A percentile compares a stretch with the other conserved stretches of the same genome.
Conservation (phyloP, 148 eudicot species). For the Amaranthus palmeri region DNA sequence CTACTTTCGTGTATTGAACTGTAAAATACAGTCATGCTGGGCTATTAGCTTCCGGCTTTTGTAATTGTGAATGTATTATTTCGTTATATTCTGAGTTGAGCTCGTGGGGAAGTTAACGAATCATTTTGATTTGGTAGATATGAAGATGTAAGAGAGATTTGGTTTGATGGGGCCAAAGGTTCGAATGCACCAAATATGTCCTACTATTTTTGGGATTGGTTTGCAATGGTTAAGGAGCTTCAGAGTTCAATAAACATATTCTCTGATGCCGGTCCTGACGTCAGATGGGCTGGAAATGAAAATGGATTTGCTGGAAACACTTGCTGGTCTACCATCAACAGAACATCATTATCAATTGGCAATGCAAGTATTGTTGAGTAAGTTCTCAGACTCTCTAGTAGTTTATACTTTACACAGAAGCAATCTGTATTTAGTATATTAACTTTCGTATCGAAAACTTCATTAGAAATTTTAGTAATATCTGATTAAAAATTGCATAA, state of each 20-base stretch:
- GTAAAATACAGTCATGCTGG: too few relatives aligned
- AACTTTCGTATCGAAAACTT: background rate
- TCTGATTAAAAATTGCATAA: background rate
- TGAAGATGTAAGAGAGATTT: slow-evolving; percentile 70
- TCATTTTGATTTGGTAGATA: slow-evolving; percentile 36
- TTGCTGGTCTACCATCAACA: slow-evolving; percentile 83
- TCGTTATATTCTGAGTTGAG: too few relatives aligned
- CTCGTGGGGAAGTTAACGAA: background rate
- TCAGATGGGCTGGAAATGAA: slow-evolving; percentile 89
- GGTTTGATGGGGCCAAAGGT: slow-evolving; percentile 97
- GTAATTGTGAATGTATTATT: too few relatives aligned
- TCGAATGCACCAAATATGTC: slow-evolving; percentile 68
- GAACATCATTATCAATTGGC: slow-evolving; percentile 70
- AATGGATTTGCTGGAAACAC: slow-evolving; percentile 68
- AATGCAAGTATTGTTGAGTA: slow-evolving; percentile 60
- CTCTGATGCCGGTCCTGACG: slow-evolving; percentile 86
- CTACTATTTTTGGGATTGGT: slow-evolving; percentile 76
- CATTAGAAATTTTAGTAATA: background rate
- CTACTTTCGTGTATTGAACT: background rate
- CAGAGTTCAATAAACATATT: slow-evolving; percentile 88
- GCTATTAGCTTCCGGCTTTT: too few relatives aligned
- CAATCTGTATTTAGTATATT: background rate
- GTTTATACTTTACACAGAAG: background rate
- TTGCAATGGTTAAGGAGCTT: slow-evolving; percentile 71
- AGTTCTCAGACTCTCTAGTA: slow-evolving; percentile 23